Evolutionary conservation across 805 yeast genomes (phyloP).

Genomic region (Teunomyces aglyptinius): DNA sequence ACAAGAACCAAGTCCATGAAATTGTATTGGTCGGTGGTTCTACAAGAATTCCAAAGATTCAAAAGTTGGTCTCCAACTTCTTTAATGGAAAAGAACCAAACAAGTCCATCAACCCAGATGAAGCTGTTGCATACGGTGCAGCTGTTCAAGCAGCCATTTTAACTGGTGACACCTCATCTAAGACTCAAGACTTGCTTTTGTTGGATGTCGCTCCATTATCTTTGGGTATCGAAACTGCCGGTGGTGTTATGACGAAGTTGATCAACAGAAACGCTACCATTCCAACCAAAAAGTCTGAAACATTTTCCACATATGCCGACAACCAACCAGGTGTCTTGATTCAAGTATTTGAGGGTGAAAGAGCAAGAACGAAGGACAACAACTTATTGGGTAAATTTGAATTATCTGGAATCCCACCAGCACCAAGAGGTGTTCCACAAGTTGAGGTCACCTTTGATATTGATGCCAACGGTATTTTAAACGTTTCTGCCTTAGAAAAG

Average conservation of each 20-base stretch:
- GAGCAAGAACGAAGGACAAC: slow-evolving; percentile 92
- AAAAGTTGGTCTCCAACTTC: slow-evolving; percentile 83
- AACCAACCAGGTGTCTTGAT: slow-evolving; percentile 94
- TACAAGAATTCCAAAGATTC: slow-evolving; percentile 98
- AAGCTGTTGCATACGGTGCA: slow-evolving; percentile 99
- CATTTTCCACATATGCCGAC: slow-evolving; percentile 93
- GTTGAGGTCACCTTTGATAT: slow-evolving; percentile 86
- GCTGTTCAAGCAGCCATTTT: slow-evolving; percentile 99
- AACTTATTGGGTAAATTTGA: slow-evolving; percentile 85
- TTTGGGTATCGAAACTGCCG: slow-evolving; percentile 93
- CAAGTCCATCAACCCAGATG: slow-evolving; percentile 98
- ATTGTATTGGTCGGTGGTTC: slow-evolving; percentile 99
- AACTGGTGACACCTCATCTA: slow-evolving; percentile 70
- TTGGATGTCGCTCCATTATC: slow-evolving; percentile 94
- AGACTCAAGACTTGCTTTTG: slow-evolving; percentile 55
- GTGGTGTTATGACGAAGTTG: slow-evolving; percentile 96
- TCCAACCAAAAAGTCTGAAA: slow-evolving; percentile 93
- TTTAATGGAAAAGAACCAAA: slow-evolving; percentile 95
- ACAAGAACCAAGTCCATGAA: slow-evolving; percentile 85
- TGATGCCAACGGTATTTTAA: slow-evolving; percentile 84
- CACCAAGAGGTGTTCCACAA: slow-evolving; percentile 91
- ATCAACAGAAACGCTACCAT: slow-evolving; percentile 94
- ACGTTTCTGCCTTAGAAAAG: slow-evolving; percentile 85
- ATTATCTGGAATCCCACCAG: slow-evolving; percentile 83
- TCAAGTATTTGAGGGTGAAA: slow-evolving; percentile 95